A percentile compares a stretch with the other conserved stretches of the same genome.
Conservation (phyloP, 1,139 yeast species). For the Debaryomyces sp. region DNA sequence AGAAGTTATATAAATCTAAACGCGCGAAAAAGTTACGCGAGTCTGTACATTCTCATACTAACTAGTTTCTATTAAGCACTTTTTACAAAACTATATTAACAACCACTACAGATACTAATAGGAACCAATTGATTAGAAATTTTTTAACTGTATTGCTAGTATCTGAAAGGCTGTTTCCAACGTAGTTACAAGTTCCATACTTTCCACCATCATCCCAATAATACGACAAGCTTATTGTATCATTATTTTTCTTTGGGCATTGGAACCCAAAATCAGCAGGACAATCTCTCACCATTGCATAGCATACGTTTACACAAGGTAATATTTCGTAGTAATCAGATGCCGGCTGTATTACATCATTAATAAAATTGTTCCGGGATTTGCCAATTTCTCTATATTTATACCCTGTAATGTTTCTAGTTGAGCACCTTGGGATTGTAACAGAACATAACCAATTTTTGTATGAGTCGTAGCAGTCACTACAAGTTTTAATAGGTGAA, state of each 20-base stretch:
- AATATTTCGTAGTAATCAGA: slow-evolving; percentile 70
- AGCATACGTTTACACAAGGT: slow-evolving; percentile 85
- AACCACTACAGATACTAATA: not conserved
- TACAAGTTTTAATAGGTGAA: slow-evolving; percentile 75
- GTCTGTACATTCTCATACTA: not conserved
- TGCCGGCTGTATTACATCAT: slow-evolving; percentile 60
- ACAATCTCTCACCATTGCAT: slow-evolving; percentile 79
- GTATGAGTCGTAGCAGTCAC: slow-evolving; percentile 71
- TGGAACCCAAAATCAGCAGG: slow-evolving; percentile 73
- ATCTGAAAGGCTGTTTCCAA: slow-evolving; percentile 31
- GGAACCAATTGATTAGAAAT: not conserved
- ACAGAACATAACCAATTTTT: slow-evolving; percentile 90
- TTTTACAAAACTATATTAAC: slow-evolving; percentile 1
- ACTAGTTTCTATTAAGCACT: not conserved
- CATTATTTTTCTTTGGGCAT: slow-evolving; percentile 58
- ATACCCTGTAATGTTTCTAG: slow-evolving; percentile 51
- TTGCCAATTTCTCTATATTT: slow-evolving; percentile 47
- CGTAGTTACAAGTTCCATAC: slow-evolving; percentile 50
- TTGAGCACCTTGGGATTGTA: slow-evolving; percentile 84
- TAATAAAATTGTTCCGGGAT: slow-evolving; percentile 66
- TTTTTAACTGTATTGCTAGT: slow-evolving; percentile 8
- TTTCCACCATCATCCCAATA: slow-evolving; percentile 41
- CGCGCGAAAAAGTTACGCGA: slow-evolving; percentile 1
- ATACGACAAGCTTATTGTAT: slow-evolving; percentile 48
- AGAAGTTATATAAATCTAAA: not conserved